Evolutionary conservation across 2,329 filamentous ascomycete species (phyloP).

Genomic region (Aspergillus fijiensis): DNA sequence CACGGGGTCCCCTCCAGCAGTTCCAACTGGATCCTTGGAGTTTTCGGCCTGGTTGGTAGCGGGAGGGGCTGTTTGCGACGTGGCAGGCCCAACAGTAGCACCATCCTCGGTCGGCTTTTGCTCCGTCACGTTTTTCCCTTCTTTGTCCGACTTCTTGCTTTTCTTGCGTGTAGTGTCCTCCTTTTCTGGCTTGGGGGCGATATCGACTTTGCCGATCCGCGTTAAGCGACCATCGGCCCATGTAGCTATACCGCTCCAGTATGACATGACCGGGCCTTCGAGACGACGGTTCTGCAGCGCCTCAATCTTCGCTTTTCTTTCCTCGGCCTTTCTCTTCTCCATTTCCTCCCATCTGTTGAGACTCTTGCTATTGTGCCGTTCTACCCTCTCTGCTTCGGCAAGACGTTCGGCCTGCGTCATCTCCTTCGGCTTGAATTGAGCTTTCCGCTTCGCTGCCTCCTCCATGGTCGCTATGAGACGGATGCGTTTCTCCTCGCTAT

Average conservation of each 20-base stretch:
- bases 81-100: slow-evolving; percentile 11
- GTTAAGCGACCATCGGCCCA: slow-evolving; percentile 75
- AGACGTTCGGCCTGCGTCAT: slow-evolving; percentile 87
- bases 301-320: slow-evolving; percentile 77
- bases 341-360: slow-evolving; percentile 91
- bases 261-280: slow-evolving; percentile 84
- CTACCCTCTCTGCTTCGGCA: slow-evolving; percentile 76
- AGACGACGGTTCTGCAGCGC: slow-evolving; percentile 84
- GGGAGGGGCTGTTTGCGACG: slow-evolving; percentile 9
- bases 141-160: slow-evolving; percentile 32
- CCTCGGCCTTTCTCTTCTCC: slow-evolving; percentile 83
- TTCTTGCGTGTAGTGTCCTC: slow-evolving; percentile 50
- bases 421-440: slow-evolving; percentile 72
- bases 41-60: slow-evolving; percentile 5
- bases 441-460: slow-evolving; percentile 61
- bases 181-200: slow-evolving; percentile 38
- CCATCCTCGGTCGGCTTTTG: slow-evolving; percentile 16
- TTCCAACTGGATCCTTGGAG: slow-evolving; percentile 4
- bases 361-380: slow-evolving; percentile 84
- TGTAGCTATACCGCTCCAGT: slow-evolving; percentile 87
- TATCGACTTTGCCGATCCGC: slow-evolving; percentile 64
- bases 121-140: slow-evolving; percentile 26
- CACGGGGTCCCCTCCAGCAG: slow-evolving; percentile 11
- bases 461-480: slow-evolving; percentile 58
- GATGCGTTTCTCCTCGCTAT: slow-evolving; percentile 50